Conservation (phyloP, 2,329 filamentous ascomycete species). For the Penicillium aurantiogriseum region DNA sequence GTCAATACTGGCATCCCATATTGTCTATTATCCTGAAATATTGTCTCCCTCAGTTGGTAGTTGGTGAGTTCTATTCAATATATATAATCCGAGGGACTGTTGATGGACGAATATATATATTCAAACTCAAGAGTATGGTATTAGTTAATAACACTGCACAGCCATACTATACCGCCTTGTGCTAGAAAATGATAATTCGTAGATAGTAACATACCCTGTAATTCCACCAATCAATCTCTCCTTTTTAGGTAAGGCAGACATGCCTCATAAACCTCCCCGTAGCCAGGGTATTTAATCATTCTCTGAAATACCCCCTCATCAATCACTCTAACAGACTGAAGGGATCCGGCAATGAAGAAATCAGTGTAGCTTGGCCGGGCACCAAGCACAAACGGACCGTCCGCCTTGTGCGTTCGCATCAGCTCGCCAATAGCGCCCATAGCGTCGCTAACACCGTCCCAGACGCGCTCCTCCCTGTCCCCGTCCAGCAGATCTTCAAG, state of each 20-base stretch:
- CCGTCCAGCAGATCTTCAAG: constrained; percentile 39
- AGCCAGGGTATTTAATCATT: constrained; percentile 20
- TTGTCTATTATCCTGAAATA: background rate
- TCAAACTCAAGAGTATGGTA: background rate
- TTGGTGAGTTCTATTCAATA: background rate
- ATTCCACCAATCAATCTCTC: background rate
- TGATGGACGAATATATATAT: background rate
- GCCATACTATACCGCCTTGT: background rate
- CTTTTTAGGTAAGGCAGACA: constrained; percentile 12
- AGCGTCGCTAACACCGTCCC: constrained; percentile 16
- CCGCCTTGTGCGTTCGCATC: constrained; percentile 34
- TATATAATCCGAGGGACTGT: background rate
- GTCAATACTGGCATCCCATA: background rate
- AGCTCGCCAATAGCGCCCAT: constrained; percentile 33
- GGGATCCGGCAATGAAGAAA: constrained; percentile 42
- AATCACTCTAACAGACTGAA: constrained; percentile 36
- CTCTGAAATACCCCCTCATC: constrained; percentile 34
- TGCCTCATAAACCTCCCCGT: constrained; percentile 8
- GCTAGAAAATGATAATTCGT: background rate
- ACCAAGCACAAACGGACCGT: constrained; percentile 44
- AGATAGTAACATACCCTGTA: too few species aligned
- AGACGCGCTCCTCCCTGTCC: constrained; percentile 3
- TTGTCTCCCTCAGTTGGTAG: background rate
- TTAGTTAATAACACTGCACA: background rate
- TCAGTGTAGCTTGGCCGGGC: constrained; percentile 37